Conservation (phyloP, 176 grass and related monocot genomes). For the Avena insularis region DNA sequence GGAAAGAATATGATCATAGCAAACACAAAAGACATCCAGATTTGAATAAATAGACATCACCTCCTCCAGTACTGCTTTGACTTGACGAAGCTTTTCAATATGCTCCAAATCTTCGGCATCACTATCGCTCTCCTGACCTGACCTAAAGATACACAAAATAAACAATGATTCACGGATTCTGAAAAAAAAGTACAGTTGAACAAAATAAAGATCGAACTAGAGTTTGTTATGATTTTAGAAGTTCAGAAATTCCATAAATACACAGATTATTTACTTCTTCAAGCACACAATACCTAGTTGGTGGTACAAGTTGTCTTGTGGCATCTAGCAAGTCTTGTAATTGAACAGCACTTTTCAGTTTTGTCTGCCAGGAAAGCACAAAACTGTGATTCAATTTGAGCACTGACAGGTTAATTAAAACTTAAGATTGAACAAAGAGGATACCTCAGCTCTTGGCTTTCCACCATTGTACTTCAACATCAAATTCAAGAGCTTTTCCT, state of each 20-base stretch:
- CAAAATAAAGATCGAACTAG: slow-evolving; percentile 23
- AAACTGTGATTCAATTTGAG: slow-evolving; percentile 28
- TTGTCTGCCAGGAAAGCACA: slow-evolving; percentile 71
- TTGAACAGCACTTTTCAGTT: slow-evolving; percentile 97
- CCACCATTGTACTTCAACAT: slow-evolving; percentile 99
- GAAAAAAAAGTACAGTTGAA: slow-evolving; percentile 18
- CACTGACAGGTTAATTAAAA: slow-evolving; percentile 31
- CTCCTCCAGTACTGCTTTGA: slow-evolving; percentile 99
- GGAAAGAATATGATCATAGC: slow-evolving; percentile 16
- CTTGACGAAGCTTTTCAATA: slow-evolving; percentile 98
- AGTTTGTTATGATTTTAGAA: slow-evolving; percentile 9
- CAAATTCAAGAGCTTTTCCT: slow-evolving; percentile 99
- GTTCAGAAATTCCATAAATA: slow-evolving; percentile 21
- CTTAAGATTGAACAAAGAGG: not conserved
- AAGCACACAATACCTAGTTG: slow-evolving; percentile 66
- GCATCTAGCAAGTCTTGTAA: slow-evolving; percentile 99
- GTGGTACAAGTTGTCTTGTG: slow-evolving; percentile 93
- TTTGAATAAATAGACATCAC: slow-evolving; percentile 47
- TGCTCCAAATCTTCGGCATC: slow-evolving; percentile 95
- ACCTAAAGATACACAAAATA: slow-evolving; percentile 60
- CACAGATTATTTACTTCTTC: slow-evolving; percentile 31
- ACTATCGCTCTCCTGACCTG: slow-evolving; percentile 95
- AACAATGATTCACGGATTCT: slow-evolving; percentile 27
- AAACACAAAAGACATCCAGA: slow-evolving; percentile 29
- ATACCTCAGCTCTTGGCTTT: slow-evolving; percentile 92